A percentile compares a stretch with the other conserved stretches of the same genome.
Conservation (phyloP, 2,329 filamentous ascomycete genomes). For the Chaetomium globosum region DNA sequence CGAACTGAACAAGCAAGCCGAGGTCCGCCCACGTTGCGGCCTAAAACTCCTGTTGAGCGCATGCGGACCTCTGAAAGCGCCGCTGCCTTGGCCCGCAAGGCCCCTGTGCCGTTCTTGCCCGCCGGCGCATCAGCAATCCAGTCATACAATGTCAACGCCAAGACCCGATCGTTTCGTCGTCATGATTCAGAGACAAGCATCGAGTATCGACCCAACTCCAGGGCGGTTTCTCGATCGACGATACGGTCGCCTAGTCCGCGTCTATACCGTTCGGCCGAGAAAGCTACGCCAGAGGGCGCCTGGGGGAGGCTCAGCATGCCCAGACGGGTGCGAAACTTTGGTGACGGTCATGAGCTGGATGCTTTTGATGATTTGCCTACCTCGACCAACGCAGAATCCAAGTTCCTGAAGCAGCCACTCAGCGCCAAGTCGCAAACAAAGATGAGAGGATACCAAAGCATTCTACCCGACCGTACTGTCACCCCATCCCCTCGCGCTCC, state of each 20-base stretch:
- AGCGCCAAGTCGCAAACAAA: conserved; percentile 64
- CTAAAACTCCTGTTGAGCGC: conserved; percentile 73
- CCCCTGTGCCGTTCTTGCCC: conserved; percentile 74
- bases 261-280: conserved; percentile 48
- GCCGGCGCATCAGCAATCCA: conserved; percentile 66
- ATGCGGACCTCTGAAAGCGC: conserved; percentile 56
- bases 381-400: conserved; percentile 77
- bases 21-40: conserved; percentile 58
- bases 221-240: conserved; percentile 60
- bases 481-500: conserved; percentile 59
- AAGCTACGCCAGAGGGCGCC: conserved; percentile 49
- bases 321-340: conserved; percentile 71
- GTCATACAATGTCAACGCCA: conserved; percentile 74
- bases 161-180: conserved; percentile 73
- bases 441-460: conserved; percentile 60
- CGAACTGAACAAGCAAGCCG: conserved; percentile 54
- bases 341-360: conserved; percentile 89
- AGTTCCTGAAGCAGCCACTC: conserved; percentile 78
- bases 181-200: conserved; percentile 76
- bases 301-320: conserved; percentile 75
- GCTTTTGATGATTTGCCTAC: conserved; percentile 94
- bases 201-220: conserved; percentile 60
- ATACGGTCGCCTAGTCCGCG: conserved; percentile 64
- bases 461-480: conserved; percentile 56
- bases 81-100: conserved; percentile 58